Evolutionary conservation across 2,329 filamentous ascomycete species (phyloP).

Genomic region (Pestalotiopsis sp.): DNA sequence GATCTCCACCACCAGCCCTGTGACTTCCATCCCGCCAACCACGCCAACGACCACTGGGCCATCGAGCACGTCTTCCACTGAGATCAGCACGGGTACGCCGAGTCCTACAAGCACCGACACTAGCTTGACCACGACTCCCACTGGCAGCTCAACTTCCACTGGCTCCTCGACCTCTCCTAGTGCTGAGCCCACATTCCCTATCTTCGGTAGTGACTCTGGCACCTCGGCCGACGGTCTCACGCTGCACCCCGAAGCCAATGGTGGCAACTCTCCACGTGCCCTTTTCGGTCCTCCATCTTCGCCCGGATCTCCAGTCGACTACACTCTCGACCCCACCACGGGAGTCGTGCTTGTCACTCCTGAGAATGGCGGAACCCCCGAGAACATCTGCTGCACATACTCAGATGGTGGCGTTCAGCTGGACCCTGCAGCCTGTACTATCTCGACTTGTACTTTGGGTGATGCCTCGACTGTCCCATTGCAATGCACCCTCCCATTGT

Average conservation of each 20-base stretch:
- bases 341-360: background rate
- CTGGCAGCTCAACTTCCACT: too few relatives aligned
- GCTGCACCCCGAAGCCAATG: background rate
- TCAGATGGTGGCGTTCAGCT: background rate
- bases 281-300: background rate
- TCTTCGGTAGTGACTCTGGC: background rate
- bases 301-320: background rate
- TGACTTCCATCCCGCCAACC: background rate
- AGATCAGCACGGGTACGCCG: background rate
- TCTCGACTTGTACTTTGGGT: background rate
- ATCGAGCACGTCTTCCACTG: background rate
- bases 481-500: background rate
- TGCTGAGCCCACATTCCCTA: too few relatives aligned
- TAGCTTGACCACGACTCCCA: too few relatives aligned
- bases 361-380: background rate
- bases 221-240: background rate
- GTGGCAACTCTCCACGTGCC: too few relatives aligned
- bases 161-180: too few relatives aligned
- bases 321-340: background rate
- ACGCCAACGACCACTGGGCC: too few relatives aligned
- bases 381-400: slow-evolving; percentile 3
- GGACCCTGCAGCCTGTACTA: background rate
- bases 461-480: background rate
- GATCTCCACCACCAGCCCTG: background rate
- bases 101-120: too few relatives aligned